Evolutionary conservation across 805 yeast species (phyloP).

Genomic region (Pichia phayaonensis): DNA sequence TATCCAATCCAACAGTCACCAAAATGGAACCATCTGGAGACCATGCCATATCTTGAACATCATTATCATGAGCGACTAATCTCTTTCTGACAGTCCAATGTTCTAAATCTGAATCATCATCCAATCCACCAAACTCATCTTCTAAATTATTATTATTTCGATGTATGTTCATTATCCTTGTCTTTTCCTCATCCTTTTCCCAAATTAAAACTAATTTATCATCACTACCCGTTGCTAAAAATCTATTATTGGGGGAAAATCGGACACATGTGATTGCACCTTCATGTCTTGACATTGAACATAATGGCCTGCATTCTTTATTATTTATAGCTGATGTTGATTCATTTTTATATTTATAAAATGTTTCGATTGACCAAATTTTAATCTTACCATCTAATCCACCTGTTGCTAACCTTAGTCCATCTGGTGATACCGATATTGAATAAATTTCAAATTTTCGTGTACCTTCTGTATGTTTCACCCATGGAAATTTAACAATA

Average conservation of each 20-base stretch:
- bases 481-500: conserved; percentile 65
- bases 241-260: conserved; percentile 88
- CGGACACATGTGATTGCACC: conserved; percentile 94
- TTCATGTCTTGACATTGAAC: conserved; percentile 90
- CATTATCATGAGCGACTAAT: conserved; percentile 94
- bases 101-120: conserved; percentile 64
- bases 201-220: conserved; percentile 86
- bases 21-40: conserved; percentile 87
- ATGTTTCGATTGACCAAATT: conserved; percentile 70
- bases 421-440: conserved; percentile 73
- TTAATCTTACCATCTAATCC: conserved; percentile 89
- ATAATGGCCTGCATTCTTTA: conserved; percentile 49
- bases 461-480: conserved; percentile 68
- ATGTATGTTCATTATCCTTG: conserved; percentile 31
- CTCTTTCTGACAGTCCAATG: conserved; percentile 93
- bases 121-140: conserved; percentile 38
- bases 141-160: conserved; percentile 10
- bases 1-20: conserved; percentile 90
- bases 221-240: conserved; percentile 91
- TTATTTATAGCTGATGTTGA: conserved; percentile 12
- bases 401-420: conserved; percentile 82
- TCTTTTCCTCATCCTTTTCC: conserved; percentile 76
- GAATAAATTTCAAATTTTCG: conserved; percentile 81
- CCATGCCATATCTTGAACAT: conserved; percentile 97
- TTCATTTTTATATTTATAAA: conserved; percentile 33